Evolutionary conservation across 768 basidiomycete species (phyloP).

Genomic region (Podaxis carcinomalis): DNA sequence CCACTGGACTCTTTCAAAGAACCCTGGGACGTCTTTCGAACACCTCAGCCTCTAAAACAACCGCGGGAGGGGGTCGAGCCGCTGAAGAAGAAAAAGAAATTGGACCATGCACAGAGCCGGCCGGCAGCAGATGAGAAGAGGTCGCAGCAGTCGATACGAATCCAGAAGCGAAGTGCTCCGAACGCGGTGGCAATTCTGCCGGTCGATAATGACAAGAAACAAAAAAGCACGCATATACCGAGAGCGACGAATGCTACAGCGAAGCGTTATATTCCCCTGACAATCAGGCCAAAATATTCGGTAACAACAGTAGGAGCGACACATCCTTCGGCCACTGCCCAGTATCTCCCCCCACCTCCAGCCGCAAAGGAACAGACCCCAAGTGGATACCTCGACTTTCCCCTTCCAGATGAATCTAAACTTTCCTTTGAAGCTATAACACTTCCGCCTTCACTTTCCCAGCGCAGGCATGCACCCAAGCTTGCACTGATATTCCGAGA

Average conservation of each 20-base stretch:
- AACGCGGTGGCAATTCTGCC: background rate
- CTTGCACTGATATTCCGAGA: slow-evolving; percentile 53
- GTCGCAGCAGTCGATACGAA: background rate
- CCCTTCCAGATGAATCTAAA: slow-evolving; percentile 32
- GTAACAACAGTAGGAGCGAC: background rate
- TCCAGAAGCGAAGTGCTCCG: background rate
- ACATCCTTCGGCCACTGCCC: background rate
- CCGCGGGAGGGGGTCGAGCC: background rate
- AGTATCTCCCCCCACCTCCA: background rate
- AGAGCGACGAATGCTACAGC: background rate
- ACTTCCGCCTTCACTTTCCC: slow-evolving; percentile 54
- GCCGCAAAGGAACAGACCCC: background rate
- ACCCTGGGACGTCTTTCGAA: background rate
- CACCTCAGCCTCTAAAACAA: background rate
- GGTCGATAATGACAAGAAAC: background rate
- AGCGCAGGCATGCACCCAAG: slow-evolving; percentile 48
- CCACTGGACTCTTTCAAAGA: background rate
- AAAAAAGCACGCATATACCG: background rate
- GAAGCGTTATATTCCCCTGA: slow-evolving; percentile 6
- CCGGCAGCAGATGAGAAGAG: background rate
- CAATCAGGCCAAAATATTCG: background rate
- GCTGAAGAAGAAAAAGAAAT: slow-evolving; percentile 1
- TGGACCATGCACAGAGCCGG: background rate
- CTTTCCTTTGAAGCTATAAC: slow-evolving; percentile 36
- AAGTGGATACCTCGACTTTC: slow-evolving; percentile 14